Conservation (phyloP, 148 eudicot species). For the Camellia lanceoleosa region DNA sequence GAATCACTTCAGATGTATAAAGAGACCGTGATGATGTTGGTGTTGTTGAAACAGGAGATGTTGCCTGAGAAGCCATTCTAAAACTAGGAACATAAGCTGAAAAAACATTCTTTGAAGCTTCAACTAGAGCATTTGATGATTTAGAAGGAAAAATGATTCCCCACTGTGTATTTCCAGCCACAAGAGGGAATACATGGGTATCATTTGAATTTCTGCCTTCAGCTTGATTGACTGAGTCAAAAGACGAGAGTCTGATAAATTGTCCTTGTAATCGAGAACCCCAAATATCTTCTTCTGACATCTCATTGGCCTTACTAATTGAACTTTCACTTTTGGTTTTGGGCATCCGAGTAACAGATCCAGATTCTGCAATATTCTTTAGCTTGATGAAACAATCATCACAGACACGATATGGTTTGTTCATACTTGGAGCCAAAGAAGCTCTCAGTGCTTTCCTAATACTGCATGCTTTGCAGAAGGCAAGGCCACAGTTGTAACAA, state of each 20-base stretch:
- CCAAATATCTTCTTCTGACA: conserved; percentile 43
- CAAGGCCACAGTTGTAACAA: conserved; percentile 93
- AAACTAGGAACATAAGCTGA: conserved; percentile 66
- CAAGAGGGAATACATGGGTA: conserved; percentile 31
- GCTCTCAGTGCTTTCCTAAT: conserved; percentile 72
- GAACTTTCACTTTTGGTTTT: conserved; percentile 43
- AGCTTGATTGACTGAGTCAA: conserved; percentile 43
- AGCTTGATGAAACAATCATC: conserved; percentile 77
- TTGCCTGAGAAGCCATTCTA: conserved; percentile 56
- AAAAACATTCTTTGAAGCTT: conserved; percentile 34
- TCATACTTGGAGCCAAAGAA: conserved; percentile 75
- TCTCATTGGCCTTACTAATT: conserved; percentile 40
- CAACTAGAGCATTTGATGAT: conserved; percentile 35
- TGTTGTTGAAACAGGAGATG: conserved; percentile 54
- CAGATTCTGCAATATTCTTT: conserved; percentile 51
- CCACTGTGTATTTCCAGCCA: conserved; percentile 36
- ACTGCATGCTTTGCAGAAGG: conserved; percentile 83
- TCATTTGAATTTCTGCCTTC: conserved; percentile 44
- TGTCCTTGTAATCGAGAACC: conserved; percentile 38
- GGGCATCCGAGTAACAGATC: conserved; percentile 35
- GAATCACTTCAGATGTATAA: conserved; percentile 37
- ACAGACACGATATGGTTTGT: conserved; percentile 85
- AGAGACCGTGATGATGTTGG: conserved; percentile 26
- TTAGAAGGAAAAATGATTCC: conserved; percentile 36
- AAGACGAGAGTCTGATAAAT: conserved; percentile 43